Evolutionary conservation across 495 filamentous ascomycete species (phyloP).

Genomic region (Aspergillus baeticus): DNA sequence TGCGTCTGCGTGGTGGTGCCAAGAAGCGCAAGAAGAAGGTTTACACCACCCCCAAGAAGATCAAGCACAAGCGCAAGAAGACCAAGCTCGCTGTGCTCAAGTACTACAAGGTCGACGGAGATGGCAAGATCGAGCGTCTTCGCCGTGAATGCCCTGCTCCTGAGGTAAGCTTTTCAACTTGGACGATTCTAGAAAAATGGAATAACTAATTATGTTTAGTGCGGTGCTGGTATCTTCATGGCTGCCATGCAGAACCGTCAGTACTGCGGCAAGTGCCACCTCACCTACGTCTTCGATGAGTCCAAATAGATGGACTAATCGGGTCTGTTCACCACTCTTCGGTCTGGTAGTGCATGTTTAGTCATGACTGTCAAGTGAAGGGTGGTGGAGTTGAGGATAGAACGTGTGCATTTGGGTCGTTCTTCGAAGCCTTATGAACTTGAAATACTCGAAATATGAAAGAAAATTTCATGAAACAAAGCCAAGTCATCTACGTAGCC

Average conservation of each 20-base stretch:
- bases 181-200: slow-evolving; percentile 14
- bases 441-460: slow-evolving; percentile 17
- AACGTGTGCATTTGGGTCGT: slow-evolving; percentile 21
- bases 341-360: slow-evolving; percentile 23
- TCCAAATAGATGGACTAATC: slow-evolving; percentile 49
- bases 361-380: slow-evolving; percentile 18
- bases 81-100: slow-evolving; percentile 99
- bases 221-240: slow-evolving; percentile 99
- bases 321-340: slow-evolving; percentile 20
- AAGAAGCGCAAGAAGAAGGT: slow-evolving; percentile 99
- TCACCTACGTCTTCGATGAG: slow-evolving; percentile 99
- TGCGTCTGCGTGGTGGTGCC: slow-evolving; percentile 91
- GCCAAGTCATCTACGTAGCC: slow-evolving; percentile 5
- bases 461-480: slow-evolving; percentile 11
- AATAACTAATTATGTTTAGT: slow-evolving; percentile 49
- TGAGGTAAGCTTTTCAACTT: slow-evolving; percentile 61
- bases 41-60: slow-evolving; percentile 99
- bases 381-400: slow-evolving; percentile 17
- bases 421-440: slow-evolving; percentile 11
- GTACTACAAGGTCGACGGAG: slow-evolving; percentile 99
- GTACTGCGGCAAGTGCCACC: slow-evolving; percentile 99
- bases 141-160: slow-evolving; percentile 92
- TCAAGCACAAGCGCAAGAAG: slow-evolving; percentile 99
- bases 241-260: slow-evolving; percentile 99
- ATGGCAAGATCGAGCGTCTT: slow-evolving; percentile 99